Evolutionary conservation across 257 asterid genomes (phyloP).

Genomic region (Solanum ahanhuiri): DNA sequence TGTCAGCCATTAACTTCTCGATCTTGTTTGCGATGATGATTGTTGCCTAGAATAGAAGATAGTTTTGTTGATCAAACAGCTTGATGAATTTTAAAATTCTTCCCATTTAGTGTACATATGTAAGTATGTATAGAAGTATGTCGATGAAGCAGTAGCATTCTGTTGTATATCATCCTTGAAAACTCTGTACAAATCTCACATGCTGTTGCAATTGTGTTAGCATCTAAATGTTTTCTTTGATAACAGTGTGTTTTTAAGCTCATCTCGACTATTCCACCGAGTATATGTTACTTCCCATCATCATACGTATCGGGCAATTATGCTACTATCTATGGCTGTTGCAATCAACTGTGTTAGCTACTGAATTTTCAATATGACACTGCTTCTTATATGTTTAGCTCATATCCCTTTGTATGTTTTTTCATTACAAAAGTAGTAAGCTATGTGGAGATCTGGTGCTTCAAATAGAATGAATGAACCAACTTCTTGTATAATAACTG

Average conservation of each 20-base stretch:
- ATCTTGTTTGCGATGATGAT: background rate
- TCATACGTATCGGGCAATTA: background rate
- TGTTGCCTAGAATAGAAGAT: background rate
- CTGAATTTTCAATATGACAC: background rate
- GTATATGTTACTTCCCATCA: background rate
- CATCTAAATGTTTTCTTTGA: background rate
- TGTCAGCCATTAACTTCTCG: background rate
- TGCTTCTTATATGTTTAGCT: background rate
- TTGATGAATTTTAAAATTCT: background rate
- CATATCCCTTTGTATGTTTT: background rate
- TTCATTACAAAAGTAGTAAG: background rate
- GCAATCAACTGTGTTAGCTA: background rate
- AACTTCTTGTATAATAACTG: background rate
- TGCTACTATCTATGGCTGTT: background rate
- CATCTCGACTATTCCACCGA: background rate
- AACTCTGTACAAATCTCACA: background rate
- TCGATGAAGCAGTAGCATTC: background rate
- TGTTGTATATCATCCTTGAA: background rate
- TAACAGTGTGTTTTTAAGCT: background rate
- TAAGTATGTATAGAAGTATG: background rate
- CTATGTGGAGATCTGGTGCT: background rate
- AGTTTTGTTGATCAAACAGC: background rate
- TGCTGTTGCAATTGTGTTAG: background rate
- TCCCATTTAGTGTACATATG: background rate
- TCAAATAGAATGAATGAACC: background rate